These are phyloP conservation scores for Pyrenula massariospora DNA, from an alignment of 495 filamentous ascomycete genomes.

Conservation along the genomic window DNA sequence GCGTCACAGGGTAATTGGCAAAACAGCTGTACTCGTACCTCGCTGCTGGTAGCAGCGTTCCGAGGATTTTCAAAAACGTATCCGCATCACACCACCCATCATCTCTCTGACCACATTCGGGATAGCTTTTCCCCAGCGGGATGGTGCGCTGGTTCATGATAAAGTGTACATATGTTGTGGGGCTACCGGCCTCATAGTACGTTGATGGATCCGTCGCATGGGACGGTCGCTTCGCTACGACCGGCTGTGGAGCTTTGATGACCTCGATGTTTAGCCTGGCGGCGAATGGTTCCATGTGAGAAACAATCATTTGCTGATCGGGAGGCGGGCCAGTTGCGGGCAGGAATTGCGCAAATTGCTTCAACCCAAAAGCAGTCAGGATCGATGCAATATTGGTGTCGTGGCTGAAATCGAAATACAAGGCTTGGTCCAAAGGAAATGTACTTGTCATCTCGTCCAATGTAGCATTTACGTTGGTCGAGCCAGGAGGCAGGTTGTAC, in stretches of 20 bases:
- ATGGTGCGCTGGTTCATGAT: constrained; percentile 52
- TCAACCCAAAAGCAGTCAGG: constrained; percentile 43
- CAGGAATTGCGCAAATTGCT: constrained; percentile 31
- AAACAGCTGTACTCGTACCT: constrained; percentile 40
- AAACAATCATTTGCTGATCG: constrained; percentile 39
- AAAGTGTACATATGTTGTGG: constrained; percentile 51
- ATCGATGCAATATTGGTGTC: constrained; percentile 29
- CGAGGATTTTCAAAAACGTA: constrained; percentile 40
- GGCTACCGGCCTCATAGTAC: constrained; percentile 18
- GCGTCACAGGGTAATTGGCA: constrained; percentile 10
- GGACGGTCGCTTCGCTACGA: constrained; percentile 27
- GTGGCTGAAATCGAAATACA: constrained; percentile 34
- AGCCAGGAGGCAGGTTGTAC: constrained; percentile 26
- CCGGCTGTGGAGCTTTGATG: constrained; percentile 41
- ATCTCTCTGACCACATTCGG: constrained; percentile 42
- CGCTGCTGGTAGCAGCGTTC: constrained; percentile 29
- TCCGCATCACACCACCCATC: constrained; percentile 56
- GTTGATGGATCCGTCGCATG: constrained; percentile 7
- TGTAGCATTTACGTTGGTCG: constrained; percentile 47
- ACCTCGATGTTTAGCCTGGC: constrained; percentile 54
- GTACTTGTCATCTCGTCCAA: constrained; percentile 29
- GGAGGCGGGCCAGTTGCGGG: constrained; percentile 28
- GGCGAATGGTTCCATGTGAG: constrained; percentile 47
- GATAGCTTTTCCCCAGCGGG: constrained; percentile 41
- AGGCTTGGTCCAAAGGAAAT: constrained; percentile 38